These are phyloP conservation scores for Tetrahymena thermophila DNA, from an alignment of 73 alveolate species.

Conservation along the genomic window DNA sequence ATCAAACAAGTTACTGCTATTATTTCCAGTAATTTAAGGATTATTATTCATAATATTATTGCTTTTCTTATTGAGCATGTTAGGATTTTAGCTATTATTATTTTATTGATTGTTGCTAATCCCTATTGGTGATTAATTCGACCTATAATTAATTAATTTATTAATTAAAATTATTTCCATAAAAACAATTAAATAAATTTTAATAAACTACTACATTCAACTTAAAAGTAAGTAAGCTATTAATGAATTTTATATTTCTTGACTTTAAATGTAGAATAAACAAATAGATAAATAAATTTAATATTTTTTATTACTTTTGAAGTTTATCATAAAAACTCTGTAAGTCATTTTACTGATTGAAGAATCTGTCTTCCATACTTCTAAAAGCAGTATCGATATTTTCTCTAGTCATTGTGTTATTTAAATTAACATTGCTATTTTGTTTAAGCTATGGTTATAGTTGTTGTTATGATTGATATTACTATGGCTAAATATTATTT, in stretches of 20 bases:
- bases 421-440: neutral
- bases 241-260: neutral
- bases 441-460: neutral
- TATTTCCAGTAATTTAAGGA: neutral
- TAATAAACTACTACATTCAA: neutral
- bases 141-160: neutral
- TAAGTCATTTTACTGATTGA: neutral
- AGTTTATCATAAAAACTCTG: neutral
- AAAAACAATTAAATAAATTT: neutral
- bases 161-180: neutral
- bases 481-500: neutral
- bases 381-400: neutral
- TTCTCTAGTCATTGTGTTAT: neutral
- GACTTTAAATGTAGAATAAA: neutral
- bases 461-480: neutral
- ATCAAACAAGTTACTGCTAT: neutral
- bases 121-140: neutral
- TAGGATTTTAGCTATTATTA: neutral
- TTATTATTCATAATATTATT: neutral
- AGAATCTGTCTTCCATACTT: neutral
- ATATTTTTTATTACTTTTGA: neutral
- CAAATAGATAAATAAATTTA: neutral
- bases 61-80: neutral
- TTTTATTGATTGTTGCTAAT: neutral
- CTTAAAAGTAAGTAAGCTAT: neutral